Base-by-base conservation (phyloP, 331 rosid species). In the Spiraea crenata region DNA sequence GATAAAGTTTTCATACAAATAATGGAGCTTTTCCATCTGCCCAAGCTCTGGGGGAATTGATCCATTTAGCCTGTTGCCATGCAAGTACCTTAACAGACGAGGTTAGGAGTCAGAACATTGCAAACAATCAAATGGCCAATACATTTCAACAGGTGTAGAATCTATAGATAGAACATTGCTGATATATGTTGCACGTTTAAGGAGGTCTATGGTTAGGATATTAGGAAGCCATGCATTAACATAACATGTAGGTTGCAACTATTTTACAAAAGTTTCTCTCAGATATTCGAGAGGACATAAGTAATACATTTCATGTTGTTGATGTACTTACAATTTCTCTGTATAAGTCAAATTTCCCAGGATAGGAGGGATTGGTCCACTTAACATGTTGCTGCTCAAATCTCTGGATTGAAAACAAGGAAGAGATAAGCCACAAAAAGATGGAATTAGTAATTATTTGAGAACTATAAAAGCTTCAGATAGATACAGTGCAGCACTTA, bases 11-110 rank as follows among this genome's bases (percentile, higher is more conserved):
- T 55, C 91, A 35, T 89, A 95, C 99, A 95, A 71, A 77, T 95
- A 95, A 77, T 95, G 98, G 65, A 95, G 99, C 81, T 88, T 88
- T 17, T 92, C 51, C 99, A 95, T 95, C 72, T 89, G 92, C 60
- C 99, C 99, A 0, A 95, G 98, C 85, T 92, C 98, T 0, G 92
- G 88, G 9, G 99, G 98, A 19, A 95, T 89, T 56, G 83, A 66
- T 42, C 98, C 98, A 8, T 90, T 88, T 60, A 95, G 85, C 92
- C 82, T 95, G 83, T 95, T 95, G 37, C 93, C 89, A 63, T 95
- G 96, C 92, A 95, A 85, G 82, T 95, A 95, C 92, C 99, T 95
- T 55, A n/a, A 74, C 57, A 70, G 74, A 52, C 20, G 37, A 57
- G 34, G 51, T 4, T 48, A 9, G 13, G 57, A 45, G 44, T 70